Evolutionary conservation across 1,139 yeast genomes (phyloP).

Genomic region (Sugiyamaella novakii): DNA sequence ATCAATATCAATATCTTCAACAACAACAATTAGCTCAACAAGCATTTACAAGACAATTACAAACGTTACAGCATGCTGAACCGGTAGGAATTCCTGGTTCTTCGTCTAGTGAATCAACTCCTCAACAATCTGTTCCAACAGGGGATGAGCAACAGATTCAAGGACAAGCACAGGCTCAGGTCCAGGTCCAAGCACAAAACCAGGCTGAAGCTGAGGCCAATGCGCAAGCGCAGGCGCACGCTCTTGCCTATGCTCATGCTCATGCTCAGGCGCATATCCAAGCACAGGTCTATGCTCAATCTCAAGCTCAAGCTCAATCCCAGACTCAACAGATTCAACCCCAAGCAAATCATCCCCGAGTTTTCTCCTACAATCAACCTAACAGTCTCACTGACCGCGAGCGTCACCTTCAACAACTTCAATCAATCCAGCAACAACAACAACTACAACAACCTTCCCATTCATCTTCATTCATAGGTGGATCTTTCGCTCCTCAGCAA

Average conservation of each 20-base stretch:
- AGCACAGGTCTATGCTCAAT: neutral
- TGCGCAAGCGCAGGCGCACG: neutral
- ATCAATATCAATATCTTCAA: constrained; percentile 31
- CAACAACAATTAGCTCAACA: constrained; percentile 32
- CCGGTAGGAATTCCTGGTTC: constrained; percentile 30
- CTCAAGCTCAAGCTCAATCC: constrained; percentile 16
- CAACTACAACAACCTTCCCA: constrained; percentile 4
- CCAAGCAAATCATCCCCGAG: neutral
- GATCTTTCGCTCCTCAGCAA: constrained; percentile 2
- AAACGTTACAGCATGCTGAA: constrained; percentile 23
- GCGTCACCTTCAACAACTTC: constrained; percentile 15
- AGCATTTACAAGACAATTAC: constrained; percentile 26
- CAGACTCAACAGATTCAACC: constrained; percentile 13
- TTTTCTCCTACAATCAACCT: neutral
- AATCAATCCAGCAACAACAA: constrained; percentile 16
- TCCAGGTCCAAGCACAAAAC: neutral
- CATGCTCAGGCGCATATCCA: constrained; percentile 16
- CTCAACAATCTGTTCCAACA: constrained; percentile 4
- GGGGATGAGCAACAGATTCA: neutral
- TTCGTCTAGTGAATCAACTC: neutral
- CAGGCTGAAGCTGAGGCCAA: neutral
- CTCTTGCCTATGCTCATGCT: neutral
- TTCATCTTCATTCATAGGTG: constrained; percentile 3
- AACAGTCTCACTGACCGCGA: constrained; percentile 5
- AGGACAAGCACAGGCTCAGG: constrained; percentile 5